phyloP scores from a whole-genome alignment of 345 rosid species.

The Eucalyptus sideroxylon region DNA sequence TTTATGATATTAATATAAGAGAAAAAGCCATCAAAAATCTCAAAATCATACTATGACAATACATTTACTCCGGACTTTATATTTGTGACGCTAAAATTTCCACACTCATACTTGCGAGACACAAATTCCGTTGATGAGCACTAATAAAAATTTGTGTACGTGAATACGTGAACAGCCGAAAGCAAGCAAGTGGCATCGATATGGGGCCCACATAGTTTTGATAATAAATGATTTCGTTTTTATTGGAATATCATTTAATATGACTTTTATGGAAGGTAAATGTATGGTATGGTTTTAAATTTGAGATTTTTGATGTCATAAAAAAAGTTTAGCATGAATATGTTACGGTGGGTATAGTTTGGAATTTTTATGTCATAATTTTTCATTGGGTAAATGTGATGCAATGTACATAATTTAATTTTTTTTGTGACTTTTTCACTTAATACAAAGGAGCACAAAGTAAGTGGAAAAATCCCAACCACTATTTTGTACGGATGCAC shows the following conservation, averaged over 20 bases:
- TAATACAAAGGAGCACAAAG: background rate
- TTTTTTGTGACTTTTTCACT: background rate
- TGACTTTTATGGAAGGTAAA: no score
- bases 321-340: no score
- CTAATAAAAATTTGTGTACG: no score
- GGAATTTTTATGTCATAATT: background rate
- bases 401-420: background rate
- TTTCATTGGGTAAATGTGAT: background rate
- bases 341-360: no score
- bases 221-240: no score
- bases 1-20: background rate
- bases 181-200: background rate
- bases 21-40: background rate
- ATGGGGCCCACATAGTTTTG: no score
- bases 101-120: background rate
- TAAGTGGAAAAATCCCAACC: background rate
- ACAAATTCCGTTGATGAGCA: background rate
- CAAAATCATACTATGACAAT: no score
- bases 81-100: no score
- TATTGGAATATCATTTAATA: no score
- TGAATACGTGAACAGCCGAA: background rate
- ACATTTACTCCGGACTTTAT: background rate
- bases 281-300: no score
- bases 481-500: constrained; percentile 17
- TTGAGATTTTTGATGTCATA: no score